phyloP scores from a whole-genome alignment of 2,329 filamentous ascomycete species.

The Gaeumannomyces tritici region DNA sequence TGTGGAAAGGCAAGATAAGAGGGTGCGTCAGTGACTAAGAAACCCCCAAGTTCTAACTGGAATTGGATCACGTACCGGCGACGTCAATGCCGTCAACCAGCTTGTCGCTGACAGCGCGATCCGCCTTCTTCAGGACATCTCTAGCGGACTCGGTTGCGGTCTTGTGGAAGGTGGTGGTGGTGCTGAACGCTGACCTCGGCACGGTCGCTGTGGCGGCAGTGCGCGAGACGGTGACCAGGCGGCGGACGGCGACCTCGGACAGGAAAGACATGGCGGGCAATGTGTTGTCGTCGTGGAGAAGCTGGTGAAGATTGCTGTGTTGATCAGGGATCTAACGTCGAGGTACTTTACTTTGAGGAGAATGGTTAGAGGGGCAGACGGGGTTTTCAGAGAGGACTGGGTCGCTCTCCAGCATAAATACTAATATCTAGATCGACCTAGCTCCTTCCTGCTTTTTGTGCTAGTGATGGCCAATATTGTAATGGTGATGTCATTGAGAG shows the following conservation, averaged over 20 bases:
- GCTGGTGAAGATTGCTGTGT: background rate
- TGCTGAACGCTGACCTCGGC: constrained; percentile 39
- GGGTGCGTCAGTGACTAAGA: background rate
- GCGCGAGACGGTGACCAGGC: constrained; percentile 27
- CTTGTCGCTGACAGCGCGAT: constrained; percentile 51
- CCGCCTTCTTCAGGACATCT: constrained; percentile 48
- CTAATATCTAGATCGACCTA: too few species aligned
- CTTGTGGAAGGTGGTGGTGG: constrained; percentile 34
- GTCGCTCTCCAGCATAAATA: background rate
- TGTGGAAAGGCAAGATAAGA: constrained; percentile 9
- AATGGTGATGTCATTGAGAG: constrained; percentile 5
- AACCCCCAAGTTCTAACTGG: background rate
- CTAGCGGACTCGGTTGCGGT: constrained; percentile 44
- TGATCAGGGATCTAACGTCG: background rate
- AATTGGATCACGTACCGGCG: constrained; percentile 33
- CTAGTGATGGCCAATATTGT: background rate
- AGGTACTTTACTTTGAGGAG: too few species aligned
- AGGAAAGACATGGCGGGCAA: constrained; percentile 39
- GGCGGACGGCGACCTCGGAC: constrained; percentile 34
- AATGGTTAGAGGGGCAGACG: background rate
- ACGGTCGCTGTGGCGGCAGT: constrained; percentile 19
- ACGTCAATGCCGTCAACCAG: constrained; percentile 52
- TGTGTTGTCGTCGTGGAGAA: constrained; percentile 10
- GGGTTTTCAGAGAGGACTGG: too few species aligned
- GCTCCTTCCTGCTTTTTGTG: background rate